phyloP scores from a whole-genome alignment of 192 early-diverging fungal genomes.

The Nowakowskiella sp. region DNA sequence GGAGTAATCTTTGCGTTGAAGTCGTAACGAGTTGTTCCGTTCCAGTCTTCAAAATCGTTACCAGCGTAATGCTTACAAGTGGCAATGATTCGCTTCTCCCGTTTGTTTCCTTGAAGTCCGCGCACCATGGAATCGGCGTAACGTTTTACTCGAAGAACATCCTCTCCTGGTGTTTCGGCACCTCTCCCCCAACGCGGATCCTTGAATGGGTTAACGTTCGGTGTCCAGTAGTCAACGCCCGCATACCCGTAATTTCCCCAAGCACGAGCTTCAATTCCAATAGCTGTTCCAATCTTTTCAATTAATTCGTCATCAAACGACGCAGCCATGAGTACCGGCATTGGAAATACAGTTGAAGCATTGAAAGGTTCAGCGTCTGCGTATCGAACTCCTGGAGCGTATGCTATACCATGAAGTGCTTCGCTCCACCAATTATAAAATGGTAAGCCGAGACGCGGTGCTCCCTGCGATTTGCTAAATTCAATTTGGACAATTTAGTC shows the following conservation, averaged over 20 bases:
- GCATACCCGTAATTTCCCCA: neutral
- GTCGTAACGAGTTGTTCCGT: neutral
- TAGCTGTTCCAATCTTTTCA: neutral
- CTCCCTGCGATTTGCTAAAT: too few relatives aligned
- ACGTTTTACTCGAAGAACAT: neutral
- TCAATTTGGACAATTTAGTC: too few relatives aligned
- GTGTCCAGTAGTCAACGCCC: conserved; percentile 1
- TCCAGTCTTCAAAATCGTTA: conserved; percentile 1
- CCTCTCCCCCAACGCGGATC: conserved; percentile 6
- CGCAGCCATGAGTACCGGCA: neutral
- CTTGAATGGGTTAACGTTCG: neutral
- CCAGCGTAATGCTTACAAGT: conserved; percentile 1
- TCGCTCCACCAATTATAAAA: too few relatives aligned
- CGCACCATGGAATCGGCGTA: neutral
- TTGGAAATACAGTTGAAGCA: neutral
- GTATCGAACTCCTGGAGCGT: too few relatives aligned
- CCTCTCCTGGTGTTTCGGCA: conserved; percentile 1
- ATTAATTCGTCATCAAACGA: conserved; percentile 1
- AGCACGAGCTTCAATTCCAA: conserved; percentile 1
- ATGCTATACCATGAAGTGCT: too few relatives aligned
- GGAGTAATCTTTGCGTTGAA: neutral
- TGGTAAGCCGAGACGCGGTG: too few relatives aligned
- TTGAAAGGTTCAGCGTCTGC: too few relatives aligned
- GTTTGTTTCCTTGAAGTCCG: too few relatives aligned
- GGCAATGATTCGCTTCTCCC: neutral